Evolutionary conservation across 2,329 filamentous ascomycete genomes (phyloP), one percentile per base, ranked within the genome.

Genomic region (Colletotrichum caudatum): DNA sequence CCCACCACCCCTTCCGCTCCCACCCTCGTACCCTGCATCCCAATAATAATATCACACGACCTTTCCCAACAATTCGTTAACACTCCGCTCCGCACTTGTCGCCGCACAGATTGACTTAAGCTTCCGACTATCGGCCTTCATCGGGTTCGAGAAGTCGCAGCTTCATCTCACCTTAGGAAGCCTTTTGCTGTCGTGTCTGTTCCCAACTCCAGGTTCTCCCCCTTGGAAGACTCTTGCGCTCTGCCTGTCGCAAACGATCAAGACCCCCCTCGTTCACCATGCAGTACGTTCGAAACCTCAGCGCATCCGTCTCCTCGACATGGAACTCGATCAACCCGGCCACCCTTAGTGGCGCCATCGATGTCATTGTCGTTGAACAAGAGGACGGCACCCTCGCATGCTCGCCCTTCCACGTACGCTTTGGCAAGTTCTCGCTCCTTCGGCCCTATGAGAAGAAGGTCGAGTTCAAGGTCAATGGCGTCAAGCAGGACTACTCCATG

Each of bases 281-380:
- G 96, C 95, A 98, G 87, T 98, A 98, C 93, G 95, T 98, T 76
- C 90, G 96, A 76, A 97, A 95, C 79, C 90, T 98, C 77, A 96
- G 94, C 82, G 95, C 95, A 81, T 97, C 94, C 64, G 95, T 99
- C 78, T 97, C 95, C 77, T 98, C 96, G 84, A 95, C 96, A 82
- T 99, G 96, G 96, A 99, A 99, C 83, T 98, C 95, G 35, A 97
- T 99, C 87, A 99, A 99, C 82, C 96, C 96, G 62, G 94, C 96
- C 56, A 99, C 96, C 16, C 89, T 99, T 69, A 97, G 94, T 84
- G 96, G 96, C 79, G 96, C 96, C 79, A 98, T 99, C 84, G 96
- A 99, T 87, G 95, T 98, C 76, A 97, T 99, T 76, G 95, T 99
- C 66, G 94, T 99, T 71, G 94, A 99, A 82, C 94, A 97, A 76